phyloP scores from a whole-genome alignment of 1,284 basidiomycete genomes.

The Coniferiporia weirii region DNA sequence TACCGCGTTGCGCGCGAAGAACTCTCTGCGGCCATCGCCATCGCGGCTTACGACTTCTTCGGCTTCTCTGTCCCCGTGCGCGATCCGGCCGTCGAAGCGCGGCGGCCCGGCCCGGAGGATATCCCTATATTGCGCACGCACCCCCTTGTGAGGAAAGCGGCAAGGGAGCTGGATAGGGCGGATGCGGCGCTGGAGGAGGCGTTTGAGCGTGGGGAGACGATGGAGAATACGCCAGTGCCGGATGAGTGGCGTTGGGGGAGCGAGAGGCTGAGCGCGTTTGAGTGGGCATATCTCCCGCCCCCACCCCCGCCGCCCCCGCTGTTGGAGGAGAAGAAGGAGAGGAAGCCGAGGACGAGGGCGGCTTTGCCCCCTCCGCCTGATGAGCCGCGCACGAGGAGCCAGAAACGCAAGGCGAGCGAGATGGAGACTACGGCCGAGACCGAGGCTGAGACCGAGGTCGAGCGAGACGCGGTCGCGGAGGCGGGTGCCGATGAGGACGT shows the following conservation, averaged over 20 bases:
- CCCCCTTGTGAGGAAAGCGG: neutral
- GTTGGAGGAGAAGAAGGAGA: neutral
- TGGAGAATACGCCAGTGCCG: slow-evolving; percentile 1
- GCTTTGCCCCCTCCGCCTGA: no score
- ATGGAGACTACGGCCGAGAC: neutral
- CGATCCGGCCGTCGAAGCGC: neutral
- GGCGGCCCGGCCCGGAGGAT: neutral
- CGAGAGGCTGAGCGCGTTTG: neutral
- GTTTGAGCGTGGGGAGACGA: neutral
- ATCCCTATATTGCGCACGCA: neutral
- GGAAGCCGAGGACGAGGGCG: no score
- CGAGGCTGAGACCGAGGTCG: neutral
- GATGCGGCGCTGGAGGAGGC: neutral
- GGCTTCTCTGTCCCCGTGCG: neutral
- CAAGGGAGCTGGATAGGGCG: neutral
- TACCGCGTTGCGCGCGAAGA: neutral
- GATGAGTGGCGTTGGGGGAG: neutral
- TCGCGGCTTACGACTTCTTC: neutral
- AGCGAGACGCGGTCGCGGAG: no score
- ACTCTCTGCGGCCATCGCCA: neutral
- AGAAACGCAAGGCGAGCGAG: neutral
- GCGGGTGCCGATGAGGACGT: neutral
- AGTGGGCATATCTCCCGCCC: neutral
- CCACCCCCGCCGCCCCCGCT: neutral
- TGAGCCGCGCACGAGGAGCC: neutral